Evolutionary conservation across 2,329 filamentous ascomycete species (phyloP), one percentile per base, ranked within the genome.

Genomic region (Arthrobotrys megalospora): DNA sequence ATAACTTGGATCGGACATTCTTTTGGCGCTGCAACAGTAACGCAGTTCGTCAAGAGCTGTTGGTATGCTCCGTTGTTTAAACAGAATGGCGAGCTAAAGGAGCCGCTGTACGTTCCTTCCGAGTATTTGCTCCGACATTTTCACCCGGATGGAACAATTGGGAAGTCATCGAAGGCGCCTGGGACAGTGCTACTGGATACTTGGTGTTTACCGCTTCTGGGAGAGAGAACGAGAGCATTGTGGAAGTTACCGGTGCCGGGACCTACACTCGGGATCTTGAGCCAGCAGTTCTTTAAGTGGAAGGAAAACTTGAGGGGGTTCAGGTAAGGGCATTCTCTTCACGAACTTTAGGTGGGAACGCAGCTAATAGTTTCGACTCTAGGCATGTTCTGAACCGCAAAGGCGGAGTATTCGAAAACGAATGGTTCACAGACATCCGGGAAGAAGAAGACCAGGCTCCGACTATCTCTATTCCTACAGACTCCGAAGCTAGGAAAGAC

Each of bases 1-100:
- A 90, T 96, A 53, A 88, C 91, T 48, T 95, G 92, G 83, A 89
- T 89, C 0, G 93, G 93, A 3, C 93, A 97, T 84, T 93, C 91
- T 16, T 96, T 96, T 80, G 93, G 93, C 21, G 91, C 90, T 0
- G 88, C 92, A 93, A 76, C 92, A 0, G 86, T 89, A 19, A 87
- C 92, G 1, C 93, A 96, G 82, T 88, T 96, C 68, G 85, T 95
- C 62, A 97, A 97, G 85, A 91, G 89, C 64, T 89, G 91, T 10
- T 95, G 91, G 85, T 93, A 94, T 84, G 87, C 64, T 11, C 72
- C 72, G 8, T 14, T 64, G 10, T 64, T 76, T 16, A 16, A 28
- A 60, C 24, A 70, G 28, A 63, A 63, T 5, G 38, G 41, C 0
- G 58, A 75, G 19, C 32, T 69, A 36, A 69, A 76, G 24, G 70